phyloP scores from a whole-genome alignment of 2,329 filamentous ascomycete genomes.

The Fusarium sarcochroum region DNA sequence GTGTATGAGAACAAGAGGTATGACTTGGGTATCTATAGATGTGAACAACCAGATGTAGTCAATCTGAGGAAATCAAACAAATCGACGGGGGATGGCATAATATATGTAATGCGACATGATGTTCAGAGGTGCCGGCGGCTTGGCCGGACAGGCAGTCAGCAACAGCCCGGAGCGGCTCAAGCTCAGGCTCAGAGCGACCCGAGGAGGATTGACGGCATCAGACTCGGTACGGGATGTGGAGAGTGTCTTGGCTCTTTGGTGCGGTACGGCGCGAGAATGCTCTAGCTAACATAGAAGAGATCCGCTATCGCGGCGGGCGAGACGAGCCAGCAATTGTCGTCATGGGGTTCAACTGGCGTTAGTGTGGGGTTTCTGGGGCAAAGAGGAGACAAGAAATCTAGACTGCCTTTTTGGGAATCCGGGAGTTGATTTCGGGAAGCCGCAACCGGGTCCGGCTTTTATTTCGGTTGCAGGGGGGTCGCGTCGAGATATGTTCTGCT shows the following conservation, averaged over 20 bases:
- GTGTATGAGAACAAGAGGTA: constrained; percentile 5
- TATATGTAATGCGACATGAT: constrained; percentile 38
- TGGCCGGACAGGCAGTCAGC: constrained; percentile 25
- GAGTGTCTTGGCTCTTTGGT: constrained; percentile 20
- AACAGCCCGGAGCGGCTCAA: constrained; percentile 22
- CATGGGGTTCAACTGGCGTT: constrained; percentile 35
- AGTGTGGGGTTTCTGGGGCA: constrained; percentile 49
- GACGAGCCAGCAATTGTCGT: constrained; percentile 26
- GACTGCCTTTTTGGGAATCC: constrained; percentile 46
- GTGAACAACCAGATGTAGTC: constrained; percentile 13
- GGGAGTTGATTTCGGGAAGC: constrained; percentile 51
- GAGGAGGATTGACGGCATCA: constrained; percentile 42
- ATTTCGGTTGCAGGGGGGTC: constrained; percentile 37
- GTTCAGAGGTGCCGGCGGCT: constrained; percentile 25
- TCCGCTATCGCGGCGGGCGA: constrained; percentile 15
- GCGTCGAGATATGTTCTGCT: constrained; percentile 15
- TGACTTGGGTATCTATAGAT: constrained; percentile 17
- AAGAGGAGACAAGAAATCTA: constrained; percentile 38
- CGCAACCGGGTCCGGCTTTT: constrained; percentile 45
- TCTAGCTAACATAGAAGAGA: constrained; percentile 20
- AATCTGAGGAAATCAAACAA: constrained; percentile 12
- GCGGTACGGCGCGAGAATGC: constrained; percentile 1
- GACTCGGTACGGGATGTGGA: constrained; percentile 39
- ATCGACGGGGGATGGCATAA: constrained; percentile 26
- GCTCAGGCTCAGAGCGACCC: constrained; percentile 23